phyloP scores from a whole-genome alignment of 306 rosid species.

The Cucurbita moschata region DNA sequence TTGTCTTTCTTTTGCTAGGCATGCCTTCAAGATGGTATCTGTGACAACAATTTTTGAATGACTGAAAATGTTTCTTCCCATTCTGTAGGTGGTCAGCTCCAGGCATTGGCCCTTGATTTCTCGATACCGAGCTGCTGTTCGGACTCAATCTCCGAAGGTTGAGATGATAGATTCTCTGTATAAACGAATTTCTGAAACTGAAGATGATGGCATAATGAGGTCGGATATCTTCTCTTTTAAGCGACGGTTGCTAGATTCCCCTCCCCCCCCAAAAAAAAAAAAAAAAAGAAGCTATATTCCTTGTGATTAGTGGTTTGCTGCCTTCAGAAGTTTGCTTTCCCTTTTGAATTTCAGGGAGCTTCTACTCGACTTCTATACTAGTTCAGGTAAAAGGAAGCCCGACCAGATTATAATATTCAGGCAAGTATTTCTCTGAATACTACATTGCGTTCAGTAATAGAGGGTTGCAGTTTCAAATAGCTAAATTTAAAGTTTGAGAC shows the following conservation, averaged over 20 bases:
- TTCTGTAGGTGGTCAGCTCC: conserved; percentile 69
- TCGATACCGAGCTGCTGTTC: conserved; percentile 68
- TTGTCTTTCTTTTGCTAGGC: background rate
- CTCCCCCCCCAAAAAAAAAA: no score
- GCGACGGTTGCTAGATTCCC: background rate
- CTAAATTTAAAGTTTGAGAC: background rate
- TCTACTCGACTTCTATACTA: conserved; percentile 51
- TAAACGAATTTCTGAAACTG: conserved; percentile 43
- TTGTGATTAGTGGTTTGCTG: background rate
- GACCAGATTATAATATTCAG: conserved; percentile 86
- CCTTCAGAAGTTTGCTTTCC: background rate
- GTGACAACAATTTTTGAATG: background rate
- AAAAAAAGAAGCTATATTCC: background rate
- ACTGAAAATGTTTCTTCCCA: background rate
- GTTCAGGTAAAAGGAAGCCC: conserved; percentile 64
- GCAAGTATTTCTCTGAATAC: conserved; percentile 14
- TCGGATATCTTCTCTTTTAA: background rate
- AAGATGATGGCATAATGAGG: conserved; percentile 88
- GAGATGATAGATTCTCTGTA: conserved; percentile 84
- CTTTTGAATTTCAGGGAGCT: conserved; percentile 55
- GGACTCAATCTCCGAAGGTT: conserved; percentile 70
- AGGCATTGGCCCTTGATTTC: conserved; percentile 86
- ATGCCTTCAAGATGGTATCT: background rate
- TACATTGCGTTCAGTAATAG: background rate
- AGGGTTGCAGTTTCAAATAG: background rate